phyloP scores from a whole-genome alignment of 1,284 basidiomycete genomes.

The Ceratobasidium sp. region DNA sequence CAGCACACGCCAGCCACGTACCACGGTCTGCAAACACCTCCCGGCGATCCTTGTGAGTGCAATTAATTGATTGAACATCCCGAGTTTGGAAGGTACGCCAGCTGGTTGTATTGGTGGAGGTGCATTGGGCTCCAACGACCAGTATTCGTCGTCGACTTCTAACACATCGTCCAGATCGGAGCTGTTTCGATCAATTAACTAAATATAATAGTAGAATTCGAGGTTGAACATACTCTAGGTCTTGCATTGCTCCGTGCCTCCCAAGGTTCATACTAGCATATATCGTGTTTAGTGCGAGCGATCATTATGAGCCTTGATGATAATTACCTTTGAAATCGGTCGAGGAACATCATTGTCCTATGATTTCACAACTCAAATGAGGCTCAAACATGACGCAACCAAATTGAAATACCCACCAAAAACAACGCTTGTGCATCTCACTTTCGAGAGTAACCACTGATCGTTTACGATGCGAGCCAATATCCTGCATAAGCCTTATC shows the following conservation, averaged over 20 bases:
- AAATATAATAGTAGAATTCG: neutral
- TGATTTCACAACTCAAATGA: neutral
- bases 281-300: neutral
- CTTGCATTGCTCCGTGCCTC: neutral
- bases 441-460: neutral
- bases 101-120: neutral
- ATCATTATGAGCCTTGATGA: neutral
- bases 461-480: neutral
- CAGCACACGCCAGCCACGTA: neutral
- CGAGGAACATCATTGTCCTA: neutral
- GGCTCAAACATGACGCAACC: neutral
- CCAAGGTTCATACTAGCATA: neutral
- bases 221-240: slow-evolving; percentile 2
- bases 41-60: neutral
- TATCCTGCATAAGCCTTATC: neutral
- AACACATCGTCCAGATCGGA: neutral
- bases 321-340: neutral
- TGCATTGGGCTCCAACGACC: slow-evolving; percentile 6
- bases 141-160: slow-evolving; percentile 11
- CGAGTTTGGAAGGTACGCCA: neutral
- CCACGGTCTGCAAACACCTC: neutral
- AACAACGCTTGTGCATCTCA: slow-evolving; percentile 1
- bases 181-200: neutral
- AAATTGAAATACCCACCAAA: neutral
- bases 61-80: neutral